Base-by-base conservation (phyloP, 2,329 filamentous ascomycete species). In the Paecilomyces formosus region DNA sequence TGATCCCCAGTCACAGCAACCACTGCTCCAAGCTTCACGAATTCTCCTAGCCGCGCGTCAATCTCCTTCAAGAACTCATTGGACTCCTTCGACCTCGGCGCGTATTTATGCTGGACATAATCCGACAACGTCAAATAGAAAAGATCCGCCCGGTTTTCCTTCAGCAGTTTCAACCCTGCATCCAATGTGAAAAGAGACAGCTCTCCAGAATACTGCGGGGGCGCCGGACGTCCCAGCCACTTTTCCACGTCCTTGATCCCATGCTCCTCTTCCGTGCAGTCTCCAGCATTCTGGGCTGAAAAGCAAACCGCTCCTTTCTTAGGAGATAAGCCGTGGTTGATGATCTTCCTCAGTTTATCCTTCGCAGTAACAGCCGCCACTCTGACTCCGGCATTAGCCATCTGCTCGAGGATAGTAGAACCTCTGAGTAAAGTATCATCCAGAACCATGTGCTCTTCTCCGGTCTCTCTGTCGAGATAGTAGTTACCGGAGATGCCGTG, bases 401-500 rank as follows among this genome's bases (percentile, higher is more conserved):
- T 72, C 62, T 74, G 66, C 54, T 74, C 72, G 7, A 78, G 66
- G 53, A 78, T 72, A 0, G 76, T 79, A 5, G 74, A 74, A 6
- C 76, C 76, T 26, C 72, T 67, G 7, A 78, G 64, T n/a, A 74
- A 62, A 1, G 70, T 65, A 57, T 76, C 76, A 59, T 79, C 76
- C 1, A 71, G 61, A 12, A 78, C 66, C 76, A 78, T 78, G 30
- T 66, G 66, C 59, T 76, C 74, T 58, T 76, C 62, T 13, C 72
- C 71, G 1, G 74, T 77, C 18, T 65, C 61, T 11, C 63, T 64
- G 62, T 79, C 76, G 3, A 79, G 68, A 60, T 73, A 79, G 64
- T 72, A 79, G 60, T 79, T 79, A 0, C 76, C 76, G 2, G 74
- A 67, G 53, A 78, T 76, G 24, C 77, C 77, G 54, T 79, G 76